These are phyloP conservation scores for Tanozyma kutaoensis DNA, from an alignment of 805 yeast genomes.

Conservation along the genomic window DNA sequence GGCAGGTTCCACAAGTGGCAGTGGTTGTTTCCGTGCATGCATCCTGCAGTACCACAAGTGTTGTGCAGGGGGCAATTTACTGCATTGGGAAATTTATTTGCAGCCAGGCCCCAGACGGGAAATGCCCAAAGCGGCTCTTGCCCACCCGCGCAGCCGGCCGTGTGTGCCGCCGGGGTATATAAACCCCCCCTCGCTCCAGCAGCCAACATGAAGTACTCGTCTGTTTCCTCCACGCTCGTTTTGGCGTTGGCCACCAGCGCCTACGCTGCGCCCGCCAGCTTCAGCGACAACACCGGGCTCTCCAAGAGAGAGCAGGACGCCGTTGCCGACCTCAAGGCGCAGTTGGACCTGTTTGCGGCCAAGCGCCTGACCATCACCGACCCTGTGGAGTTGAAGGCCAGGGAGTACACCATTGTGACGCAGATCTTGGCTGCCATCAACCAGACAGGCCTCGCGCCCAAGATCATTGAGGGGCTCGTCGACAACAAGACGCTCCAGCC, in stretches of 20 bases:
- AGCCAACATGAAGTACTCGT: constrained; percentile 5
- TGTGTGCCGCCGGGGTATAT: no score
- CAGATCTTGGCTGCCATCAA: constrained; percentile 23
- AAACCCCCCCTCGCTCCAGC: background rate
- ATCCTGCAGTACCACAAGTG: no score
- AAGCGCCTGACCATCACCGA: constrained; percentile 14
- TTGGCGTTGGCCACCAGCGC: constrained; percentile 7
- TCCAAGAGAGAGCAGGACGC: constrained; percentile 8
- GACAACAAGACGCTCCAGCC: constrained; percentile 17
- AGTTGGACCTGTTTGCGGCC: constrained; percentile 13
- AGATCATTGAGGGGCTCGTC: constrained; percentile 18
- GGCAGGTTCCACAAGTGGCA: no score
- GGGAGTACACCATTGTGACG: constrained; percentile 28
- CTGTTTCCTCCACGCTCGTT: constrained; percentile 5
- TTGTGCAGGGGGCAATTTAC: no score
- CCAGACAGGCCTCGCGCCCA: constrained; percentile 22
- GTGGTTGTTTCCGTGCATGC: no score
- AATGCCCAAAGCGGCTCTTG: no score
- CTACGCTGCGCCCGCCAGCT: constrained; percentile 8
- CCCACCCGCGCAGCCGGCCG: no score
- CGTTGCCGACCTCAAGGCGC: constrained; percentile 14
- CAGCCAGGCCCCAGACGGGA: no score
- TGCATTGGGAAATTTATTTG: no score
- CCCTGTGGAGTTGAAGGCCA: constrained; percentile 13
- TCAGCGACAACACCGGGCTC: constrained; percentile 2